Evolutionary conservation across 2,329 filamentous ascomycete genomes (phyloP).

Genomic region (Penicillium aurantiogriseum): DNA sequence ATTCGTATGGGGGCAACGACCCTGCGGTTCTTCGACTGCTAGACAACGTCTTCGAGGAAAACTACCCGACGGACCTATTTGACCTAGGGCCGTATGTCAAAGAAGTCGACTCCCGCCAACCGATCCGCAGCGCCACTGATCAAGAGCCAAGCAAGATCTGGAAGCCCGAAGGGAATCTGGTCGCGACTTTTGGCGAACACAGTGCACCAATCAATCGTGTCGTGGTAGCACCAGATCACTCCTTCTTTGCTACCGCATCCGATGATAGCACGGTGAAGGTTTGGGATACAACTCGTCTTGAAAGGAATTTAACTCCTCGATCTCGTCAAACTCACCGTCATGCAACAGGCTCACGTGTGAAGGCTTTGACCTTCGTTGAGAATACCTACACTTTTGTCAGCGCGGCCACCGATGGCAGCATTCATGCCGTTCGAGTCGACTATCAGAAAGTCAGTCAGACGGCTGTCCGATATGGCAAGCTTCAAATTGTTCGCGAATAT

Average conservation of each 20-base stretch:
- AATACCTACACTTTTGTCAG: conserved; percentile 92
- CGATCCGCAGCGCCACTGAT: conserved; percentile 55
- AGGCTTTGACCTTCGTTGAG: conserved; percentile 85
- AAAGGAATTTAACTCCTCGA: conserved; percentile 85
- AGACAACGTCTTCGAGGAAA: conserved; percentile 76
- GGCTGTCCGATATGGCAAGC: conserved; percentile 69
- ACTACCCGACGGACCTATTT: conserved; percentile 59
- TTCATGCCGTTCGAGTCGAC: conserved; percentile 85
- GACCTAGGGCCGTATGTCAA: conserved; percentile 78
- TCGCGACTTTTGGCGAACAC: conserved; percentile 89
- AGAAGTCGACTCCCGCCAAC: conserved; percentile 56
- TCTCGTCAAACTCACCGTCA: conserved; percentile 84
- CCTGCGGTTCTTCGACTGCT: conserved; percentile 63
- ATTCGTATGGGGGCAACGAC: conserved; percentile 81
- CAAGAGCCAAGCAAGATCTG: conserved; percentile 63
- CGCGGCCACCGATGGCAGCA: conserved; percentile 82
- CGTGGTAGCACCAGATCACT: conserved; percentile 79
- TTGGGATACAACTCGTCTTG: conserved; percentile 87
- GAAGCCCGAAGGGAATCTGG: conserved; percentile 78
- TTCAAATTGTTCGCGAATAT: conserved; percentile 74
- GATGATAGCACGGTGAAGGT: conserved; percentile 89
- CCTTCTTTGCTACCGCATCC: conserved; percentile 91
- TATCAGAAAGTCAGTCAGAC: conserved; percentile 58
- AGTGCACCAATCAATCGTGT: conserved; percentile 77
- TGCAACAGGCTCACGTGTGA: conserved; percentile 67